Conservation (phyloP, 2,329 filamentous ascomycete species). For the Aspergillus chevalieri region DNA sequence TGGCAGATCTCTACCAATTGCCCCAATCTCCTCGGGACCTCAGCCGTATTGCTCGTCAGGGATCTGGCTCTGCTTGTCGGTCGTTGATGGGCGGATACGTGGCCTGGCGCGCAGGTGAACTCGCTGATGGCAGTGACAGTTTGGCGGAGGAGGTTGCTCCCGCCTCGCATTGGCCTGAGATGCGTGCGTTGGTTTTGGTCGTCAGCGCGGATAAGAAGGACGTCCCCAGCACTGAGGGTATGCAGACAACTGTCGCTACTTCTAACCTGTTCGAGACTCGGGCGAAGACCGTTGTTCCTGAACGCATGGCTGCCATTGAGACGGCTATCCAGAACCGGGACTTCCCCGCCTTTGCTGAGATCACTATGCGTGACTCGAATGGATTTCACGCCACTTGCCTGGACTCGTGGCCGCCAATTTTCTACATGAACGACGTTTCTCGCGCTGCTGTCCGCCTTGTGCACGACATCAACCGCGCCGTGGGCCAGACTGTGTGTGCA, state of each 20-base stretch:
- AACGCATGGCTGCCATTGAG: constrained; percentile 79
- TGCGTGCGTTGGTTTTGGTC: constrained; percentile 88
- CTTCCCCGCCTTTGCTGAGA: constrained; percentile 78
- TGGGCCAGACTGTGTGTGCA: constrained; percentile 74
- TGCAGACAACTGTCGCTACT: constrained; percentile 94
- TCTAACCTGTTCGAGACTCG: constrained; percentile 79
- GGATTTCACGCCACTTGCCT: constrained; percentile 92
- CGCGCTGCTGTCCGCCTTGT: constrained; percentile 81
- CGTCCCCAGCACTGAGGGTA: constrained; percentile 83
- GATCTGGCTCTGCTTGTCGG: constrained; percentile 89
- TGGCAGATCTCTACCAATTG: constrained; percentile 86
- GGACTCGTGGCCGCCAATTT: constrained; percentile 95
- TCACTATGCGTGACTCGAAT: constrained; percentile 96
- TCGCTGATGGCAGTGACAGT: constrained; percentile 76
- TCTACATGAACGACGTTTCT: constrained; percentile 95
- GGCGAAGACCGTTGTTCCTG: constrained; percentile 69
- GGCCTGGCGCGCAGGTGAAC: constrained; percentile 77
- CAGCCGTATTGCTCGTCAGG: constrained; percentile 83
- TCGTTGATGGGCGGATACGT: constrained; percentile 93
- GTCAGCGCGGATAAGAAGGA: constrained; percentile 93
- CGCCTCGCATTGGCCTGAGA: constrained; percentile 86
- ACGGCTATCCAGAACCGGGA: constrained; percentile 69
- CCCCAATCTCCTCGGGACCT: constrained; percentile 75
- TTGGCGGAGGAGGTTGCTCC: constrained; percentile 82
- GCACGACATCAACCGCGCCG: constrained; percentile 76